Conservation (phyloP, 768 basidiomycete species). For the Auricularia cornea region DNA sequence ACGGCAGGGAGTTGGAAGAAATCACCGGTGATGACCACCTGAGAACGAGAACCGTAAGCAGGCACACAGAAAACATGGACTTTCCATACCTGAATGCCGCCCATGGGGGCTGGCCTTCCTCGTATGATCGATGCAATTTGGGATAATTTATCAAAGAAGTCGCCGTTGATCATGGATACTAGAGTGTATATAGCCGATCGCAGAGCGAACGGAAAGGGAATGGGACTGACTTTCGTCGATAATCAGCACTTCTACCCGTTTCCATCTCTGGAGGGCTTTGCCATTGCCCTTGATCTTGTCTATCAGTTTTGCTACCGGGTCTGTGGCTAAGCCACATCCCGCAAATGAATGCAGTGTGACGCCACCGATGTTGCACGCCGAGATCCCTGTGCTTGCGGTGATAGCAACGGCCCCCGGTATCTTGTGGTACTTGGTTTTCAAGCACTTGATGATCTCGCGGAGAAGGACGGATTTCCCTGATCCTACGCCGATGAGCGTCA, state of each 20-base stretch:
- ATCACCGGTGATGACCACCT: constrained; percentile 91
- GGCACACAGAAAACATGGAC: no score
- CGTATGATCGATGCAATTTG: constrained; percentile 58
- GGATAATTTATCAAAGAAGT: constrained; percentile 84
- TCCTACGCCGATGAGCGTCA: no score
- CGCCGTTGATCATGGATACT: constrained; percentile 98
- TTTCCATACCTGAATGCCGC: constrained; percentile 83
- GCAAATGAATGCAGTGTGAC: constrained; percentile 92
- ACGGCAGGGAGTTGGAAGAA: constrained; percentile 98
- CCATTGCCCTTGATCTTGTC: constrained; percentile 70
- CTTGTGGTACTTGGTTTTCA: constrained; percentile 48
- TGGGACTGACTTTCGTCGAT: constrained; percentile 40
- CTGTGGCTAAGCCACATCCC: constrained; percentile 83
- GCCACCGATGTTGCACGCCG: constrained; percentile 96
- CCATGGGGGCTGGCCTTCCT: constrained; percentile 65
- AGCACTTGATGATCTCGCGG: constrained; percentile 75
- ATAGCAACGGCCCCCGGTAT: constrained; percentile 73
- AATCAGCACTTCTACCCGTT: constrained; percentile 63
- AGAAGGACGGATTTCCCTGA: constrained; percentile 95
- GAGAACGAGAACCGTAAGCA: constrained; percentile 1
- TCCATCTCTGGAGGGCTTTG: constrained; percentile 76
- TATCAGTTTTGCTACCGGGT: constrained; percentile 51
- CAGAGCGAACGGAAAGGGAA: no score
- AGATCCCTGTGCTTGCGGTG: constrained; percentile 94
- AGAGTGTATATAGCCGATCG: no score